Base-by-base conservation (phyloP, 352 stramenopile species). In the Globisporangium radiosum region DNA sequence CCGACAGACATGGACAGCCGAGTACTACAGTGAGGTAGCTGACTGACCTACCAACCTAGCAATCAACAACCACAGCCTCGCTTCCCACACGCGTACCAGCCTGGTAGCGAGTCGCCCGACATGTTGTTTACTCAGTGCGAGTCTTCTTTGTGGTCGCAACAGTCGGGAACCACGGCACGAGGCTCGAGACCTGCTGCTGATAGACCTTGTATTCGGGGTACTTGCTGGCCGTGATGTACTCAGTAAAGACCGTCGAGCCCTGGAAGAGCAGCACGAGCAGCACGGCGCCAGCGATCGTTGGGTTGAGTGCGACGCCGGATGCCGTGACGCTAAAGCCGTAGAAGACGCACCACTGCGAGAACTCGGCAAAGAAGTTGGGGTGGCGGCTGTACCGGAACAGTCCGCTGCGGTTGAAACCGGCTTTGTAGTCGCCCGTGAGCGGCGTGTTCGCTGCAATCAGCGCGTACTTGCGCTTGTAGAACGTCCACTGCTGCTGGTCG, bases 331-430 rank as follows among this genome's bases (percentile, higher is more conserved):
- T 87, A 67, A 97, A 97, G 7, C 95, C 60, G 64, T 96, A 97
- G 65, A 93, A 96, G 4, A 76, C 78, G 62, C 93, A 95, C 92
- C 92, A 98, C 49, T 96, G 68, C 11, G 60, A 70, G 65, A 97
- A 90, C 64, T 98, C 92, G 8, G 73, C 83, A 43, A 95, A 94
- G 72, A 97, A 98, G 59, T 97, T 97, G n/a, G 92, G 90, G 69
- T 98, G 95, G 47, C 91, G 87, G 47, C 92, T 91, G 68, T 96
- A 95, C 19, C 78, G 70, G 69, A 97, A 98, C 4, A 97, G 70
- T 15, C 91, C 90, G 40, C 82, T 93, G 62, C 78, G 78, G 70
- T 88, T 92, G 73, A 90, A 94, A 7, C 86, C 86, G 25, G 67
- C 67, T 56, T 81, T 78, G 76, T 72, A 89, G 64, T 92, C 77